These are phyloP conservation scores for Xylariomycetidae sp. DNA, from an alignment of 2,329 filamentous ascomycete genomes.

Conservation along the genomic window DNA sequence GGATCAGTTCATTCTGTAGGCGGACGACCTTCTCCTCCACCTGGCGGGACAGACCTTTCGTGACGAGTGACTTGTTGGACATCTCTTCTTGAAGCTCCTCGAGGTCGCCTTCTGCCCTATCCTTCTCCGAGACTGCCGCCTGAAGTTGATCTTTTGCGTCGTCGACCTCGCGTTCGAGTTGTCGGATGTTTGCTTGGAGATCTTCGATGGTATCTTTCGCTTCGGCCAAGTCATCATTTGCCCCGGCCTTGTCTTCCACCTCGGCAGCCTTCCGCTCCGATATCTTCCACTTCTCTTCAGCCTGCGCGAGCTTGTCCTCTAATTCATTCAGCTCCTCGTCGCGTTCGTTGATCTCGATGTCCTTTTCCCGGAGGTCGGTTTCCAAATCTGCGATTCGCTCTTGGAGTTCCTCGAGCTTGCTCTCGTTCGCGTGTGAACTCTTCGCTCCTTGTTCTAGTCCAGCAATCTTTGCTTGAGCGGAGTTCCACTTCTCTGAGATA, in stretches of 20 bases:
- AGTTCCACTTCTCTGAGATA: constrained; percentile 37
- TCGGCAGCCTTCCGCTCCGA: constrained; percentile 46
- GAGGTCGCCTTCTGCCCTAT: constrained; percentile 54
- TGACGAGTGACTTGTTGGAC: constrained; percentile 72
- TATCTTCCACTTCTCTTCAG: constrained; percentile 55
- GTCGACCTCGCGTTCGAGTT: constrained; percentile 49
- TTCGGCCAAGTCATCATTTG: constrained; percentile 48
- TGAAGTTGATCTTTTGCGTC: constrained; percentile 51
- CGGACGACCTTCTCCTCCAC: constrained; percentile 66
- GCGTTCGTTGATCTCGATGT: constrained; percentile 52
- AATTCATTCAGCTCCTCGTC: constrained; percentile 48
- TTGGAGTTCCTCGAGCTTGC: constrained; percentile 34
- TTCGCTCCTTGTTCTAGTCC: constrained; percentile 33
- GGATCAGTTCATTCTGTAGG: constrained; percentile 62
- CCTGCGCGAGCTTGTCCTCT: constrained; percentile 41
- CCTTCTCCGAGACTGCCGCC: constrained; percentile 49
- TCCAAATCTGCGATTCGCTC: constrained; percentile 53
- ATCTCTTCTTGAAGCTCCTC: constrained; percentile 71
- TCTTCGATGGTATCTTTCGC: constrained; percentile 56
- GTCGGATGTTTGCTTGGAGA: constrained; percentile 50
- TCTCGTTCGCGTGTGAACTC: constrained; percentile 33
- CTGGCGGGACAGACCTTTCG: constrained; percentile 69
- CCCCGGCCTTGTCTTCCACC: constrained; percentile 53
- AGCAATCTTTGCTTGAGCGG: constrained; percentile 15
- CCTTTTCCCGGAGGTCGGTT: constrained; percentile 51